Base-by-base conservation (phyloP, 345 rosid species). In the Combretum micranthum region DNA sequence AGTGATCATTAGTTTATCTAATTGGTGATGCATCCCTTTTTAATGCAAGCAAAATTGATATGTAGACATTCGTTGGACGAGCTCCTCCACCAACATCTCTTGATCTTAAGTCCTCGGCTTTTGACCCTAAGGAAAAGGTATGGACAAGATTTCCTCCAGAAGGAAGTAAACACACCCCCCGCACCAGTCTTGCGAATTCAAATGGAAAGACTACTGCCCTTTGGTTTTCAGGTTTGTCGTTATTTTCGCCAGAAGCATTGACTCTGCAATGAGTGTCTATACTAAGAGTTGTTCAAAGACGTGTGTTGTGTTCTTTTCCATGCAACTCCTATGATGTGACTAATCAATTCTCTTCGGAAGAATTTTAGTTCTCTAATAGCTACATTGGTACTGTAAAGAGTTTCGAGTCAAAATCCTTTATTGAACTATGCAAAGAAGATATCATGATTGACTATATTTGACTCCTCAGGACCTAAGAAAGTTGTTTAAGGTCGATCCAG, bases 141-240 rank as follows among this genome's bases (percentile, higher is more conserved):
- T 92, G 98, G 98, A 88, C 96, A 15, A 83, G 83, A 69, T 92
- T 86, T 72, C 95, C 96, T 10, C 79, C 93, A 0, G 98, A 88
- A 72, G 98, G 98, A 65, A 78, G 83, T 45, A 92, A 92, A 64
- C n/a, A 92, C 98, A 15, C n/a, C 96, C 96, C 15, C 98, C 98
- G 11, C 98, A 92, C 68, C 85, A 78, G 56, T 84, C 96, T 32
- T 61, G 59, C 55, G 98, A 92, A 50, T 92, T 92, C 63, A 92
- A 68, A 70, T 88, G 98, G 98, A 92, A 92, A 75, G 98, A 92
- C 61, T 92, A 92, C 54, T 88, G 98, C 63, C 98, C 96, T n/a
- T 69, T 88, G 55, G 98, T 92, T 65, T 92, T 92, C 84, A 83
- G 97, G 97, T 90, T 19, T 61, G 63, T 20, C 64, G 49, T 14